phyloP scores from a whole-genome alignment of 2,329 filamentous ascomycete species.

The Lasiodiplodia sp. region DNA sequence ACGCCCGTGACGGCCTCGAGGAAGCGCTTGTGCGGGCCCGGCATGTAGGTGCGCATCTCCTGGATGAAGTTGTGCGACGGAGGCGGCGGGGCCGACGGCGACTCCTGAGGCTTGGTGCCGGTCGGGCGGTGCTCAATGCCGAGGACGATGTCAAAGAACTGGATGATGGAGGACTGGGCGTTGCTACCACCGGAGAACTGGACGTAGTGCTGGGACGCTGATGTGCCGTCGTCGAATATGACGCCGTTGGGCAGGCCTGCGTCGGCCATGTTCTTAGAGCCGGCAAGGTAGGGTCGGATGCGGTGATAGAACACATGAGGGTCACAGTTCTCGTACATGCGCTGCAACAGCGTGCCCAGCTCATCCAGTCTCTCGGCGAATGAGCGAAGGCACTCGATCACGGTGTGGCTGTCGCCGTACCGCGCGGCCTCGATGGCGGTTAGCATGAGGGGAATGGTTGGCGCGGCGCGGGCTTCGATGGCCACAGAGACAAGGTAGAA shows the following conservation, averaged over 20 bases:
- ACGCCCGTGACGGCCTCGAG: slow-evolving; percentile 79
- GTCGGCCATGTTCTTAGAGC: slow-evolving; percentile 97
- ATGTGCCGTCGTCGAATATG: slow-evolving; percentile 82
- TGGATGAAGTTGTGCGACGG: slow-evolving; percentile 87
- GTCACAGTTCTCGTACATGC: slow-evolving; percentile 96
- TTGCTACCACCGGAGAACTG: slow-evolving; percentile 96
- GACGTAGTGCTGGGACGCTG: slow-evolving; percentile 68
- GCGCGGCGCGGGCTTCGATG: slow-evolving; percentile 90
- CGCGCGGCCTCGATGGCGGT: slow-evolving; percentile 83
- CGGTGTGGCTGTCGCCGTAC: slow-evolving; percentile 70
- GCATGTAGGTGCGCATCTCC: slow-evolving; percentile 98
- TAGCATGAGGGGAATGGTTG: slow-evolving; percentile 88
- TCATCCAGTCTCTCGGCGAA: slow-evolving; percentile 92
- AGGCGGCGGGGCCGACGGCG: slow-evolving; percentile 43
- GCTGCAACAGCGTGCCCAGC: slow-evolving; percentile 76
- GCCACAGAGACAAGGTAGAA: slow-evolving; percentile 96
- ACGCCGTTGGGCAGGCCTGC: slow-evolving; percentile 89
- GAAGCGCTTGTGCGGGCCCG: slow-evolving; percentile 88
- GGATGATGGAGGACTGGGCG: slow-evolving; percentile 93
- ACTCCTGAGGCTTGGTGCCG: slow-evolving; percentile 65
- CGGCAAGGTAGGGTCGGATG: slow-evolving; percentile 93
- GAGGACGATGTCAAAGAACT: slow-evolving; percentile 94
- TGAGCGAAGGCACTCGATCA: slow-evolving; percentile 76
- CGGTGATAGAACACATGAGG: slow-evolving; percentile 94
- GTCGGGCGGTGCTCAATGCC: slow-evolving; percentile 91